Percentiles rank a stretch among this genome's conserved stretches.
These are phyloP conservation scores for Epichloe gansuensis DNA, from an alignment of 2,329 filamentous ascomycete species.

Conservation along the genomic window DNA sequence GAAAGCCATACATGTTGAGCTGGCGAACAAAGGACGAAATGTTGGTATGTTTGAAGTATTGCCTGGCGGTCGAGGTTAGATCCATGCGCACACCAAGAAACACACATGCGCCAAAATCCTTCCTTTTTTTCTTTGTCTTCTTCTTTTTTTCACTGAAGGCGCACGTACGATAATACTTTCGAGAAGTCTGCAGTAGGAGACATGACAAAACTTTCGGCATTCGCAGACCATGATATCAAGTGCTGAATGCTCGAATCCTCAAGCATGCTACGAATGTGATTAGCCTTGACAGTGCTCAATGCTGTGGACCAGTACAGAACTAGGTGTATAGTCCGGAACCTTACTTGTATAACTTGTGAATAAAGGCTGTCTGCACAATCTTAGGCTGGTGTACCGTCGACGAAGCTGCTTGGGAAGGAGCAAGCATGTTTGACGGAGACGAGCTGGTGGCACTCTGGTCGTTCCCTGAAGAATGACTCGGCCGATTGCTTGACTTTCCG, in stretches of 20 bases:
- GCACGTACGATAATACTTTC: slow-evolving; percentile 84
- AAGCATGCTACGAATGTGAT: slow-evolving; percentile 60
- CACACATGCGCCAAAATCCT: neutral
- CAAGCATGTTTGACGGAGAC: slow-evolving; percentile 31
- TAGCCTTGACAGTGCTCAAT: neutral
- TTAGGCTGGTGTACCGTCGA: slow-evolving; percentile 85
- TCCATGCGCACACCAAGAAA: neutral
- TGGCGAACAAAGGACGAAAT: slow-evolving; percentile 97
- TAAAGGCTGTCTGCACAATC: slow-evolving; percentile 96
- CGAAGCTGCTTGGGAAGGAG: slow-evolving; percentile 38
- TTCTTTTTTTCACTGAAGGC: neutral
- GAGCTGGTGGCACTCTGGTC: slow-evolving; percentile 24
- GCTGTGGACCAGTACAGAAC: neutral
- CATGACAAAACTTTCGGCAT: slow-evolving; percentile 97
- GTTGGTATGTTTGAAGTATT: slow-evolving; percentile 99
- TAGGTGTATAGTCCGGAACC: slow-evolving; percentile 15
- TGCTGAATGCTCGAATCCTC: slow-evolving; percentile 90
- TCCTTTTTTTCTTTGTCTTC: neutral
- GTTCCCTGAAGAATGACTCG: slow-evolving; percentile 25
- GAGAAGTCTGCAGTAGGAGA: slow-evolving; percentile 95
- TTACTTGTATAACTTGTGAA: slow-evolving; percentile 98
- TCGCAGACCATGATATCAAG: slow-evolving; percentile 89
- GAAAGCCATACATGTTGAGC: slow-evolving; percentile 98
- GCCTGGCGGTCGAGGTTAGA: slow-evolving; percentile 37
- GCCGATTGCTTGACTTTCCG: slow-evolving; percentile 23